A percentile compares a stretch with the other conserved stretches of the same genome.
phyloP scores from a whole-genome alignment of 805 yeast genomes.

The Komagataella kurtzmanii region DNA sequence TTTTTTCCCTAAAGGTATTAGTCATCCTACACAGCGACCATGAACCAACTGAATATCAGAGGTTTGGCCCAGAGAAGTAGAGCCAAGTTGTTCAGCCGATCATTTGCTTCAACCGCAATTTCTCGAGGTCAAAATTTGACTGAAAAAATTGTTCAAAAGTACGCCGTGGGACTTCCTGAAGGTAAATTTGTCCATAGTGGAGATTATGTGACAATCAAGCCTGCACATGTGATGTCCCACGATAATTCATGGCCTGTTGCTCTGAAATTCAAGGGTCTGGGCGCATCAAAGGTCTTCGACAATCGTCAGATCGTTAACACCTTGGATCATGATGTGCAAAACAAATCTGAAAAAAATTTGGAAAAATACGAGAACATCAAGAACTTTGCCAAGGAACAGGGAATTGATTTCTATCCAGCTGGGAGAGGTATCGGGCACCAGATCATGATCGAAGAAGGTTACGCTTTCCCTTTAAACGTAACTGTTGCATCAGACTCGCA shows the following conservation, averaged over 20 bases:
- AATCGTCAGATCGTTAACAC: conserved; percentile 92
- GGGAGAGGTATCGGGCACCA: conserved; percentile 99
- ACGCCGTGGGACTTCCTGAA: conserved; percentile 75
- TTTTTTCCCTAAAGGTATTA: neutral
- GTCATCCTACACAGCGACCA: neutral
- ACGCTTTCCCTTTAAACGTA: conserved; percentile 86
- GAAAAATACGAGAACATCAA: conserved; percentile 83
- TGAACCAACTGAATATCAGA: neutral
- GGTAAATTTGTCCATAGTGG: conserved; percentile 74
- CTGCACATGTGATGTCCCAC: conserved; percentile 98
- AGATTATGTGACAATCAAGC: conserved; percentile 88
- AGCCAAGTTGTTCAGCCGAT: neutral
- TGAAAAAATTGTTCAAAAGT: conserved; percentile 89
- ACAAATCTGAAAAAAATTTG: conserved; percentile 77
- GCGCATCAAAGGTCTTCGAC: conserved; percentile 73
- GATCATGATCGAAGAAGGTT: conserved; percentile 97
- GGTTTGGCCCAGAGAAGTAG: neutral
- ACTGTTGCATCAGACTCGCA: conserved; percentile 98
- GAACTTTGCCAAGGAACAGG: conserved; percentile 79
- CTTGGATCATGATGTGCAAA: conserved; percentile 95
- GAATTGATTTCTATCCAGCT: conserved; percentile 94
- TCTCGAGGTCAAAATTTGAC: conserved; percentile 69
- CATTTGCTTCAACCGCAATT: neutral
- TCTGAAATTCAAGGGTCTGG: conserved; percentile 86
- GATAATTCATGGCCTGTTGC: conserved; percentile 99